Base-by-base conservation (phyloP, 805 yeast species). In the Saccharomycopsis fibuligera region DNA sequence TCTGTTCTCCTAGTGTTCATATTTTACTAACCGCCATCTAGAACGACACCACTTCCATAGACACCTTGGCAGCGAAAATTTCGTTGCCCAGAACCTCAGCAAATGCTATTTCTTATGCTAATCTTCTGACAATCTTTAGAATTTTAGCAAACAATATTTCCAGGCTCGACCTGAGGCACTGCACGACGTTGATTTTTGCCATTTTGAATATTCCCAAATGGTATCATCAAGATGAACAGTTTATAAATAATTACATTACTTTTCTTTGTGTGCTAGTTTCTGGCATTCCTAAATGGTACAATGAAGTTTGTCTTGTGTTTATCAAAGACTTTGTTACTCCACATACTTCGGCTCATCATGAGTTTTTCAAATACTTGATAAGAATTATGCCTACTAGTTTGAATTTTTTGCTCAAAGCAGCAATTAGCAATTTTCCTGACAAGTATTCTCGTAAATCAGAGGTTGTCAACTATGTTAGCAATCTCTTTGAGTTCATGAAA, bases 281-380 rank as follows among this genome's bases (percentile, higher is more conserved):
- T 3, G 84, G 91, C 41, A 73, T 82, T 52, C 98, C 98, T 5
- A 86, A 81, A 63, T 91, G 95, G 86, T 81, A 93, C 78, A 75
- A 78, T 54, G 95, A 86, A 51, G 86, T 91, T n/a, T 80, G 86
- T 19, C 69, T 73, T 51, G 75, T 77, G 50, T 64, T 91, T n/a
- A 74, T 89, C 9, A 58, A 71, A 17, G 88, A 81, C 58, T 85
- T 91, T 57, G n/a, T 10, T 9, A 12, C 27, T 12, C 16, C 56
- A 3, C 62, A 58, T 48, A 70, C 69, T 45, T 58, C 58, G 42
- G 56, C 79, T 54, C 83, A 81, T 64, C 97, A 91, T 66, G 72
- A 73, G 12, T 71, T 86, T 37, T 66, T 91, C 47, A 65, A 68
- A 49, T 78, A 79, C 59, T 74, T 93, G 51, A 67, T 89, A 30